These are phyloP conservation scores for Barnettozyma salicaria DNA, from an alignment of 805 yeast genomes.

Conservation along the genomic window DNA sequence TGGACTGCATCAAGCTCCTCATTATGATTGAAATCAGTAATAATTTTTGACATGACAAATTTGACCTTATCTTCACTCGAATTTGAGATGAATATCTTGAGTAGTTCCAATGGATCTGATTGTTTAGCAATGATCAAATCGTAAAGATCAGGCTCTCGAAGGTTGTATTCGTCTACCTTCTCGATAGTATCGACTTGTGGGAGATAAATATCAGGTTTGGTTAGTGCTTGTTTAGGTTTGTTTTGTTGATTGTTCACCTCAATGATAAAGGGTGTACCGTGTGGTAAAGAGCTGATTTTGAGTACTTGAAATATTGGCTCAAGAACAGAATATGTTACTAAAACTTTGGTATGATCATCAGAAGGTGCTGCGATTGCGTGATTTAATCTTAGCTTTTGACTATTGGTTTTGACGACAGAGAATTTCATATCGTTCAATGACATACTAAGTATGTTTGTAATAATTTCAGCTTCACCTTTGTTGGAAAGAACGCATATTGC, in stretches of 20 bases:
- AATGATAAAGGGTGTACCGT: too few relatives aligned
- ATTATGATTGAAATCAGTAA: too few relatives aligned
- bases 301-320: conserved; percentile 33
- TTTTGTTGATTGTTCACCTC: too few relatives aligned
- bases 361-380: conserved; percentile 22
- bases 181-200: too few relatives aligned
- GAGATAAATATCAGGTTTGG: too few relatives aligned
- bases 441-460: conserved; percentile 8
- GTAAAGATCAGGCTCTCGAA: conserved; percentile 20
- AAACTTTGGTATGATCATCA: too few relatives aligned
- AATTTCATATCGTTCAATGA: conserved; percentile 1
- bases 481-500: conserved; percentile 27
- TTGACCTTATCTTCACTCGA: conserved; percentile 36
- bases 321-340: conserved; percentile 34
- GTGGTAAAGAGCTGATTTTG: too few relatives aligned
- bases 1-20: too few relatives aligned
- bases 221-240: too few relatives aligned
- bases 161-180: conserved; percentile 24
- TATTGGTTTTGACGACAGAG: conserved; percentile 20
- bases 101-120: conserved; percentile 26
- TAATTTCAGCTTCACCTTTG: conserved; percentile 30
- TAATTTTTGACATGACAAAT: conserved; percentile 31
- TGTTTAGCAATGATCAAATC: conserved; percentile 11
- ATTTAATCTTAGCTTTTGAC: conserved; percentile 24
- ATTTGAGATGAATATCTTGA: conserved; percentile 20